phyloP scores from a whole-genome alignment of 805 yeast species.

The Scheffersomyces ergatensis region DNA sequence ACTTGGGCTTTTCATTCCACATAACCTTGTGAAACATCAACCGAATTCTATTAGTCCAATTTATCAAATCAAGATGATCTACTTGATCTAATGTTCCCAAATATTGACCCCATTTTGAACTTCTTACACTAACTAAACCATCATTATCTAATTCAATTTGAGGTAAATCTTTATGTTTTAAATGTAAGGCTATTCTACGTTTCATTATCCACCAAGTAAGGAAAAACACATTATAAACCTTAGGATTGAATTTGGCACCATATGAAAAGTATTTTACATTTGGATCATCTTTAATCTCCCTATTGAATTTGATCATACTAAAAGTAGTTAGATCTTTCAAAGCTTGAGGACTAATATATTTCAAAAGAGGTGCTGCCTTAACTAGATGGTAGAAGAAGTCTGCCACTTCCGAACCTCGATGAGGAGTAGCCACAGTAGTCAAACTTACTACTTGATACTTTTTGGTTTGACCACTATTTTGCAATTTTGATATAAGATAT shows the following conservation, averaged over 20 bases:
- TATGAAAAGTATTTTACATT: constrained; percentile 74
- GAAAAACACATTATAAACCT: constrained; percentile 58
- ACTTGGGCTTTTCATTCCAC: constrained; percentile 36
- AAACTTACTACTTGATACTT: constrained; percentile 64
- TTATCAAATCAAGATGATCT: constrained; percentile 84
- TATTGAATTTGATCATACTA: constrained; percentile 54
- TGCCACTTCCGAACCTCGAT: constrained; percentile 81
- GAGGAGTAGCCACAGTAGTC: constrained; percentile 88
- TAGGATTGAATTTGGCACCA: constrained; percentile 72
- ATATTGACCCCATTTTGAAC: constrained; percentile 83
- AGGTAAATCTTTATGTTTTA: constrained; percentile 1
- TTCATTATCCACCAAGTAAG: constrained; percentile 65
- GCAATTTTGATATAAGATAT: constrained; percentile 60
- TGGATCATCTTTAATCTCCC: constrained; percentile 50
- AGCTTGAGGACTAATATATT: constrained; percentile 23
- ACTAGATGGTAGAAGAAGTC: constrained; percentile 52
- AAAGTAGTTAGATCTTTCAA: constrained; percentile 67
- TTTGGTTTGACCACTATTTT: constrained; percentile 24
- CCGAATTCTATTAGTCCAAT: constrained; percentile 65
- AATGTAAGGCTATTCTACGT: constrained; percentile 8
- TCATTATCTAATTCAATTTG: constrained; percentile 58
- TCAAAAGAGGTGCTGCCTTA: constrained; percentile 14
- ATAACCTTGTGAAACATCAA: constrained; percentile 28
- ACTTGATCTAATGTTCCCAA: constrained; percentile 74
- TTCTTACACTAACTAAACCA: constrained; percentile 78